phyloP scores from a whole-genome alignment of 495 filamentous ascomycete species.

The Chaetomium tenue region DNA sequence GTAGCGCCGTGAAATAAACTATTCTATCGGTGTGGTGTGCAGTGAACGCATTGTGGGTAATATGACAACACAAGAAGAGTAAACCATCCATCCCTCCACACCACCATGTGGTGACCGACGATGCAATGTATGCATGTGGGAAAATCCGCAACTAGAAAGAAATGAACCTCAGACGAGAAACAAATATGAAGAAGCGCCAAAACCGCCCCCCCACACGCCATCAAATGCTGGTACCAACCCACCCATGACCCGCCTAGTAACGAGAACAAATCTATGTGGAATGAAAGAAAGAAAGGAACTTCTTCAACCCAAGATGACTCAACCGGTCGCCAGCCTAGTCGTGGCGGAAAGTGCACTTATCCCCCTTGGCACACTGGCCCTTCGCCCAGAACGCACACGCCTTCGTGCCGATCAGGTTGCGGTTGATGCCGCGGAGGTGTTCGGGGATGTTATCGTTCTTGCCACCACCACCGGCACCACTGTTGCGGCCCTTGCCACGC shows the following conservation, averaged over 20 bases:
- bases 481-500: conserved; percentile 15
- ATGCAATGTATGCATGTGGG: not conserved
- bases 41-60: not conserved
- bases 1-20: not conserved
- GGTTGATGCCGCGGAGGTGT: conserved; percentile 46
- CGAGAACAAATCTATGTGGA: not conserved
- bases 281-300: not conserved
- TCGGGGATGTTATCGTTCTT: conserved; percentile 29
- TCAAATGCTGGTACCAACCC: not conserved
- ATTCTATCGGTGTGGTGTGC: not conserved
- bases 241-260: not conserved
- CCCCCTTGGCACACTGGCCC: conserved; percentile 80
- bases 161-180: not conserved
- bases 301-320: not conserved
- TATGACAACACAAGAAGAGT: not conserved
- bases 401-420: conserved; percentile 50
- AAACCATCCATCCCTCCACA: not conserved
- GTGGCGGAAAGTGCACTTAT: conserved; percentile 81
- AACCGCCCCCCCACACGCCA: not conserved
- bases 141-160: not conserved
- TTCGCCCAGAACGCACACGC: conserved; percentile 76
- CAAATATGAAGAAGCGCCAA: not conserved
- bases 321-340: conserved; percentile 33
- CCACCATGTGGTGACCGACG: not conserved
- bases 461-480: conserved; percentile 5